A percentile compares a stretch with the other conserved stretches of the same genome.
phyloP scores from a whole-genome alignment of 2,329 filamentous ascomycete species.

The Xylariales sp. region DNA sequence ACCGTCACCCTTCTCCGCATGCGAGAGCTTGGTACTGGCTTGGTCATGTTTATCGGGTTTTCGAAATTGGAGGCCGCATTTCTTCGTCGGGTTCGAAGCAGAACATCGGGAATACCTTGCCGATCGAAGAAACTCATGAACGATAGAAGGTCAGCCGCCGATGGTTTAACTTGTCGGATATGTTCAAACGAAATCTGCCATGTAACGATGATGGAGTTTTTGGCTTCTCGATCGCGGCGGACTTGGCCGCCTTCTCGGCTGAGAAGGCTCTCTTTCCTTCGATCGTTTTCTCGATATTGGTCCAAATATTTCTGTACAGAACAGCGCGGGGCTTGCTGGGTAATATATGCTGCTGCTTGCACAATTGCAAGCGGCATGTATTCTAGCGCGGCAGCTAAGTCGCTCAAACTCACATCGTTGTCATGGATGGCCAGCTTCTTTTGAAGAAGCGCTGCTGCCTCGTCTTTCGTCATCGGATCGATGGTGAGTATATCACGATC shows the following conservation, averaged over 20 bases:
- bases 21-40: too few relatives aligned
- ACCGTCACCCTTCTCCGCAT: neutral
- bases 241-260: conserved; percentile 23
- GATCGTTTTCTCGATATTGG: conserved; percentile 27
- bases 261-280: too few relatives aligned
- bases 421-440: conserved; percentile 15
- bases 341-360: conserved; percentile 29
- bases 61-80: too few relatives aligned
- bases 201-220: too few relatives aligned
- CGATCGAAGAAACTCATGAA: too few relatives aligned
- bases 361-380: conserved; percentile 28
- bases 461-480: conserved; percentile 19
- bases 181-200: too few relatives aligned
- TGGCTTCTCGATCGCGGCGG: conserved; percentile 24
- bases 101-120: conserved; percentile 17
- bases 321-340: conserved; percentile 16
- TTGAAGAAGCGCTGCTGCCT: conserved; percentile 24
- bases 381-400: conserved; percentile 23
- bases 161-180: conserved; percentile 9
- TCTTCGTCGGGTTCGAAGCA: neutral
- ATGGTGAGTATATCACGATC: conserved; percentile 17
- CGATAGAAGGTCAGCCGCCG: conserved; percentile 37
- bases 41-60: too few relatives aligned
- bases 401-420: conserved; percentile 8
- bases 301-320: conserved; percentile 32